Evolutionary conservation across 192 early-diverging fungal species (phyloP).

Genomic region (Backusella tuberculispora): DNA sequence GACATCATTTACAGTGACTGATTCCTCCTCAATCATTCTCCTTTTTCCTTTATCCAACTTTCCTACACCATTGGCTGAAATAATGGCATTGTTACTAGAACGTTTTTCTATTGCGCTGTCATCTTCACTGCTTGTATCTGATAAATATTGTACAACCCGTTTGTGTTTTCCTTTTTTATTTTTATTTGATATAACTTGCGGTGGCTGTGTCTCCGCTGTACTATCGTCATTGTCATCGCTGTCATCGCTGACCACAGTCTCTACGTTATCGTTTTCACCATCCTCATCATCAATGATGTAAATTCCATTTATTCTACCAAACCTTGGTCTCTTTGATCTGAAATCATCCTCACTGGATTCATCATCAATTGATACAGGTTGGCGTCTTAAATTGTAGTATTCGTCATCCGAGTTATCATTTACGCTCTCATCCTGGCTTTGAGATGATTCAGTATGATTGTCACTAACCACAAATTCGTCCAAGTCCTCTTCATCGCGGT

Average conservation of each 20-base stretch:
- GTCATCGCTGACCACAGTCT: neutral
- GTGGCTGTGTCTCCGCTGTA: slow-evolving; percentile 1
- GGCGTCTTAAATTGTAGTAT: neutral
- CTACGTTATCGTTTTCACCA: neutral
- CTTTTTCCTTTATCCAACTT: slow-evolving; percentile 5
- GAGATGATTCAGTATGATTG: neutral
- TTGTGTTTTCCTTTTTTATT: neutral
- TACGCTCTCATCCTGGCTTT: neutral
- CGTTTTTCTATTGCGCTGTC: neutral
- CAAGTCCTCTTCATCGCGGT: neutral
- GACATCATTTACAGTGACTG: neutral
- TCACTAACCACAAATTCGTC: neutral
- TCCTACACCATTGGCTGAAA: neutral
- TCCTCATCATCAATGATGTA: neutral
- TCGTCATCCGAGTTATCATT: neutral
- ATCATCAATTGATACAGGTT: neutral
- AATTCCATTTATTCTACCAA: neutral
- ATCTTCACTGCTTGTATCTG: neutral
- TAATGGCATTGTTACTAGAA: neutral
- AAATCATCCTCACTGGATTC: neutral
- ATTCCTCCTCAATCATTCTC: neutral
- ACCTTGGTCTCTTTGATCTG: neutral
- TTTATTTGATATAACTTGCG: neutral
- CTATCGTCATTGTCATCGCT: neutral
- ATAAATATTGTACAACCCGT: neutral